Conservation (phyloP, 345 rosid genomes). For the Sisymbrium irio region DNA sequence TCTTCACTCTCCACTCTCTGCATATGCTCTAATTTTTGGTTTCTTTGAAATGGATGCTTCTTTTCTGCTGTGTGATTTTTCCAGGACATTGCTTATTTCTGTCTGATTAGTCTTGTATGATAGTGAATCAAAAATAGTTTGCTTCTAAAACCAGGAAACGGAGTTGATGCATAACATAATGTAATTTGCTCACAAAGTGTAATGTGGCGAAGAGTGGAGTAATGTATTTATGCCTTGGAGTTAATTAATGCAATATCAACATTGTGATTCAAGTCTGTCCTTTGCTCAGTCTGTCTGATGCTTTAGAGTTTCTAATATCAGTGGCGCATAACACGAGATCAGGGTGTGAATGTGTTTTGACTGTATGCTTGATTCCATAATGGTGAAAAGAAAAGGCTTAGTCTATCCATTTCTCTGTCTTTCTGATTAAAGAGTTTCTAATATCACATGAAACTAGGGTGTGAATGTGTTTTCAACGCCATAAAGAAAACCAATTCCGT, state of each 20-base stretch:
- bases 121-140: background rate
- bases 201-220: background rate
- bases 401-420: too few species aligned
- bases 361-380: background rate
- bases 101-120: too few species aligned
- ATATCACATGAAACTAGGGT: too few species aligned
- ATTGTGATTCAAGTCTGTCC: background rate
- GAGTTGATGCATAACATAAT: background rate
- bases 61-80: background rate
- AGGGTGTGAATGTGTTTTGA: background rate
- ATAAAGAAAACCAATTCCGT: too few species aligned
- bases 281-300: background rate
- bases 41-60: background rate
- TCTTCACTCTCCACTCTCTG: background rate
- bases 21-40: background rate
- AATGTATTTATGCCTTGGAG: background rate
- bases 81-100: background rate
- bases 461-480: too few species aligned
- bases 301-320: background rate
- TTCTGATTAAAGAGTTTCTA: too few species aligned
- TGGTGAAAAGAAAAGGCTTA: too few species aligned
- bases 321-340: background rate
- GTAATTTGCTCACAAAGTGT: background rate
- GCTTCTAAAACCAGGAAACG: background rate
- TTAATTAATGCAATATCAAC: background rate